Evolutionary conservation across 2,329 filamentous ascomycete genomes (phyloP), one percentile per base, ranked within the genome.

Genomic region (Fusarium sp.): DNA sequence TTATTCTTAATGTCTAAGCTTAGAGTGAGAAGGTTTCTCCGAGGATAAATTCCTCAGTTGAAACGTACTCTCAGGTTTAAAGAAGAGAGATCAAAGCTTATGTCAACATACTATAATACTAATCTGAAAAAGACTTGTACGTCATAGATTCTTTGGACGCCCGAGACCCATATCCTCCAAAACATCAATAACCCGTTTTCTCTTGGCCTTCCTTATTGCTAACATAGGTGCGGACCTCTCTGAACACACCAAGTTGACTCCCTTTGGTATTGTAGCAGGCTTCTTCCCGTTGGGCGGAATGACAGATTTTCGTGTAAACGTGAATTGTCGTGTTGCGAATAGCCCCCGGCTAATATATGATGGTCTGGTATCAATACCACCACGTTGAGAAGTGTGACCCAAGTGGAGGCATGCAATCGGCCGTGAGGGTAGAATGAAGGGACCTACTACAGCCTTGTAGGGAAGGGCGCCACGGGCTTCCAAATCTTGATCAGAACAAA

Each of bases 371-470:
- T 77, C 66, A n/a, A 84, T 82, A 18, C 82, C 80, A 20, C 80
- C 78, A 17, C 79, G 47, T 15, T 74, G 79, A 26, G 79, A 76
- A 54, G 75, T 82, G 62, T 85, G 83, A 9, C 83, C 83, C 14
- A 85, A 64, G 42, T 81, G 82, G 36, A 85, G 65, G 45, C 79
- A 81, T 0, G 80, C 83, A 62, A 84, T 74, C 8, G 83, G 83
- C 54, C 80, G 81, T 10, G 82, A 82, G 17, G 83, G 83, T 14
- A 85, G 75, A 28, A 84, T 78, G 57, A 84, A 81, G 7, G 82
- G 79, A 2, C 81, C 83, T 4, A 75, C 80, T 9, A 82, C 78
- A 9, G 82, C 78, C 54, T 83, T 82, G 7, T 66, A 62, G 6
- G 74, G 42, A 6, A 52, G 51, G 13, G 78, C 55, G 3, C 75